Percentiles rank a stretch among this genome's conserved stretches.
phyloP scores from a whole-genome alignment of 2,329 filamentous ascomycete species.

The Venturia asperata region DNA sequence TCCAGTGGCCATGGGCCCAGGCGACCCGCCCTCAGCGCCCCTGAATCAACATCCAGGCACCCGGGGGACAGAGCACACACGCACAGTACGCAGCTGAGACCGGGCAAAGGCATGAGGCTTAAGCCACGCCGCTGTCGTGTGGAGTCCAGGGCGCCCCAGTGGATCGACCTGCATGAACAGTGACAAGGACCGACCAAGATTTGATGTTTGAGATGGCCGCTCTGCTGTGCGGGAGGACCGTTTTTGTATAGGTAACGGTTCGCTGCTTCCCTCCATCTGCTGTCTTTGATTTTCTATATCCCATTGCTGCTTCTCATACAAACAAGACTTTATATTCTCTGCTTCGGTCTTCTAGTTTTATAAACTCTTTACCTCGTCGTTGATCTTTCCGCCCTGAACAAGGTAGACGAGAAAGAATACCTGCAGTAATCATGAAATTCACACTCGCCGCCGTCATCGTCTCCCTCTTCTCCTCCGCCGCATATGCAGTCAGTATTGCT shows the following conservation, averaged over 20 bases:
- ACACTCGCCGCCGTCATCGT: constrained; percentile 10
- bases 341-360: background rate
- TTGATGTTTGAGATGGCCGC: background rate
- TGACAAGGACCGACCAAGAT: background rate
- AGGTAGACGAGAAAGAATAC: background rate
- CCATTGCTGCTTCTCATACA: background rate
- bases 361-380: background rate
- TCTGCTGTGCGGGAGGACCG: background rate
- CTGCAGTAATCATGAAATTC: constrained; percentile 17
- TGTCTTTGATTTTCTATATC: background rate
- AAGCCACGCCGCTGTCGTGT: background rate
- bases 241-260: background rate
- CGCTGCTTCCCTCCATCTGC: background rate
- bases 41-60: background rate
- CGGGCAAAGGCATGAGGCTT: background rate
- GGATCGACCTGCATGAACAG: background rate
- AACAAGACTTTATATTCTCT: background rate
- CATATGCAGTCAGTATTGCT: background rate
- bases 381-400: background rate
- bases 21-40: background rate
- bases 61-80: background rate
- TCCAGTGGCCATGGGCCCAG: background rate
- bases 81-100: background rate
- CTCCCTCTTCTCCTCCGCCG: constrained; percentile 12
- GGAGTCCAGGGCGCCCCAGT: background rate